Evolutionary conservation across 202 grass and related monocot species (phyloP), one percentile per base, ranked within the genome.

Genomic region (Setaria viridis): DNA sequence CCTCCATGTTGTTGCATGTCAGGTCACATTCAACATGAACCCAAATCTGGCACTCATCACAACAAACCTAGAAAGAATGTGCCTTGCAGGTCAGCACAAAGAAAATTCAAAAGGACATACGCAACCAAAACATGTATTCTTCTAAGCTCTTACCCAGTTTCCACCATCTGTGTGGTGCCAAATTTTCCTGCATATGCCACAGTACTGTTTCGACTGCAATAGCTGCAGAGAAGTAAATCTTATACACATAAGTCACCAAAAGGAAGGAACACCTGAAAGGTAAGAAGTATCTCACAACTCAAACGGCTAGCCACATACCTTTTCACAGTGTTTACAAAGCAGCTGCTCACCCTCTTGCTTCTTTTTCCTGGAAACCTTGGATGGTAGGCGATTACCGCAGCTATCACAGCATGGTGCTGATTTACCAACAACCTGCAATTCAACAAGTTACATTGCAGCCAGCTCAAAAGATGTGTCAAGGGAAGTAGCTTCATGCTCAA

Each of bases 101-200:
- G 47, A 86, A 67, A 11, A 79, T 17, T 74, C 58, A 74, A 63
- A 69, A 72, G 35, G 79, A 72, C 43, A 90, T 65, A 80, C 5
- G 66, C 60, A n/a, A 62, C n/a, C n/a, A 72, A 67, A 81, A 14
- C 17, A 66, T 15, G 55, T 42, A 77, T 78, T 43, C 1, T 80
- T 74, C 72, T 42, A 87, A 60, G 51, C 62, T 82, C 90, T 89
- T 93, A 99, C 97, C 92, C 90, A 99, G 83, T 90, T 91, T 76
- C 93, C 97, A 79, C 91, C 91, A 88, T 99, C 97, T 11, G 94
- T 99, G 65, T 95, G 91, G 35, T 96, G 92, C 97, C 97, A 99
- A 70, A 99, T 94, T 88, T 92, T 94, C 90, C 93, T 95, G 82
- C 97, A 99, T 75, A 99, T 94, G 72, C 97, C 94, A 84, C 97